Evolutionary conservation across 139 green algal genomes (phyloP).

Genomic region (Spirogloea muscicola): DNA sequence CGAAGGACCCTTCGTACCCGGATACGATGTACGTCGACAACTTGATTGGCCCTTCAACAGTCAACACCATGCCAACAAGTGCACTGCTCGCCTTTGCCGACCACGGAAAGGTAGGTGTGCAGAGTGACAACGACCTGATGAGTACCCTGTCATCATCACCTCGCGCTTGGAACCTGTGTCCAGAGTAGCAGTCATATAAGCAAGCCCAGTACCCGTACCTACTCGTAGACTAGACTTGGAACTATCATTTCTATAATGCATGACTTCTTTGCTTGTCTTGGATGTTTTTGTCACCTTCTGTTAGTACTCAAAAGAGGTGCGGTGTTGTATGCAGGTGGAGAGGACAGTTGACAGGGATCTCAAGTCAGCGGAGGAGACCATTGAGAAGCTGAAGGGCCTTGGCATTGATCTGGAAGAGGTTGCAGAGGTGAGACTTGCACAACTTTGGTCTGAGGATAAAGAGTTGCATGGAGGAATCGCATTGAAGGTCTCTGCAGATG

Average conservation of each 20-base stretch:
- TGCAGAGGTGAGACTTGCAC: neutral
- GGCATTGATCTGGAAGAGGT: slow-evolving; percentile 7
- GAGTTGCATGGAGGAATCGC: neutral
- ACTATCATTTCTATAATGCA: neutral
- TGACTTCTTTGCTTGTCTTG: neutral
- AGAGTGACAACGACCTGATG: neutral
- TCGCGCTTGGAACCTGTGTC: neutral
- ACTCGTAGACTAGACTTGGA: neutral
- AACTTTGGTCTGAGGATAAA: neutral
- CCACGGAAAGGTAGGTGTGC: slow-evolving; percentile 26
- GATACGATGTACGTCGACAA: slow-evolving; percentile 43
- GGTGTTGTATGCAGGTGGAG: slow-evolving; percentile 22
- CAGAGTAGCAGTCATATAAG: neutral
- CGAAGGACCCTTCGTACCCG: slow-evolving; percentile 30
- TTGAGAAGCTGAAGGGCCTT: neutral
- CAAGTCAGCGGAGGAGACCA: slow-evolving; percentile 8
- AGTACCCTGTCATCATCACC: neutral
- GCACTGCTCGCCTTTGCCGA: slow-evolving; percentile 31
- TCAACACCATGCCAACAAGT: slow-evolving; percentile 42
- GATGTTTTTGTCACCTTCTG: neutral
- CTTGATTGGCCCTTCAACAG: slow-evolving; percentile 38
- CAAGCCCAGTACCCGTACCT: neutral
- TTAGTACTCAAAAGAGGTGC: too few species aligned
- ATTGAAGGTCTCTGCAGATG: neutral
- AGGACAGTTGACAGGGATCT: slow-evolving; percentile 37